Evolutionary conservation across 176 grass and related monocot genomes (phyloP), one percentile per base, ranked within the genome.

Genomic region (Aegilops bicornis): DNA sequence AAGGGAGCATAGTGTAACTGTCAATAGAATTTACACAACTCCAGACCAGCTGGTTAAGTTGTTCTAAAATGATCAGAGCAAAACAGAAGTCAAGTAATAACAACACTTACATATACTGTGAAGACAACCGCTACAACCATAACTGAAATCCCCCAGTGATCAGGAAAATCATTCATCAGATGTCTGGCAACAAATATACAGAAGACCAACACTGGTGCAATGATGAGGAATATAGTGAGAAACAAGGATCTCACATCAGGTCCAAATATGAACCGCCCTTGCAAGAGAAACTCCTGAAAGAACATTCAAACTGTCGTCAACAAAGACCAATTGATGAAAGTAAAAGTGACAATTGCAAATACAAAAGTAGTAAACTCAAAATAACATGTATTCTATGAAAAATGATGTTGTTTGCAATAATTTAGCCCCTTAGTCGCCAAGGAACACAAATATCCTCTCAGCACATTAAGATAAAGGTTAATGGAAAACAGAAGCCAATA

Each of bases 241-340:
- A 98, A 98, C 79, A 98, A 82, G 1, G 96, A 98, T 80, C 93
- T 89, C 86, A 91, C 96, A 91, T 98, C 96, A 42, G 96, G 96
- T 65, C 96, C 96, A 92, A 98, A 98, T 81, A 98, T 96, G 86
- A 98, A 94, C 79, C 96, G 82, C 70, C 96, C 96, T 96, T 89
- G 88, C 83, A 98, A 89, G 62, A 98, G 84, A 84, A 98, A 98
- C 61, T 94, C 90, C 96, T 98, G 90, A 79, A 90, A 88, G 6
- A 90, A 87, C 29, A 87, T 43, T 27, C 32, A 64, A n/a, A 61
- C 8, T 75, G 5, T 71, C 58, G 52, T 69, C 4, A 64, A 60
- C 59, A 76, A 42, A 8, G 17, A 64, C 5, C 13, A 87, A 65
- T 33, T 65, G 6, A 83, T 72, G 12, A 81, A 72, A 64, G 16